Evolutionary conservation across 2,329 filamentous ascomycete species (phyloP).

Genomic region (Thelonectria rubi): DNA sequence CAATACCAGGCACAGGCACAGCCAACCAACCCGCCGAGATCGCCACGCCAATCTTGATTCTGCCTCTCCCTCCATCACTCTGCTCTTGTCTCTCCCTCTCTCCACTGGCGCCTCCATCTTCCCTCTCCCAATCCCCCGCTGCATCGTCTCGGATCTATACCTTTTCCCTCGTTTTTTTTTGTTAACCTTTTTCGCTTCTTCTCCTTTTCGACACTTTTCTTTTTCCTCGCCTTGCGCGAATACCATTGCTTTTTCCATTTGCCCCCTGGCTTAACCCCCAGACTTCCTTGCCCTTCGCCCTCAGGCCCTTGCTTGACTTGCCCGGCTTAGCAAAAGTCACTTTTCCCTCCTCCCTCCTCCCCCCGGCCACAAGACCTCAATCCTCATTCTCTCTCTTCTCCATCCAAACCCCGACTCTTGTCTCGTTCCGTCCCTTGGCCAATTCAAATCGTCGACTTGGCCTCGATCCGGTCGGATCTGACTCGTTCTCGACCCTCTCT

Average conservation of each 20-base stretch:
- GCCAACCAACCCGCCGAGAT: background rate
- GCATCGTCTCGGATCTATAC: constrained; percentile 15
- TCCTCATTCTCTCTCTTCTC: constrained; percentile 21
- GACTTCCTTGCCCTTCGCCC: constrained; percentile 25
- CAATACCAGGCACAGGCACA: constrained; percentile 3
- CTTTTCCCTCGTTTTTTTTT: constrained; percentile 22
- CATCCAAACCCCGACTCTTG: constrained; percentile 26
- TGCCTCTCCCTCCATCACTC: background rate
- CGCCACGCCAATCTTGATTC: background rate
- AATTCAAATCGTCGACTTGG: constrained; percentile 34
- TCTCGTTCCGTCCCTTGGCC: constrained; percentile 31
- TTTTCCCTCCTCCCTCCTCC: constrained; percentile 26
- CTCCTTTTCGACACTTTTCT: constrained; percentile 22
- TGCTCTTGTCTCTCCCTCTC: constrained; percentile 1
- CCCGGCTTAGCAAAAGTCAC: constrained; percentile 30
- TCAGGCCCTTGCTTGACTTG: constrained; percentile 26
- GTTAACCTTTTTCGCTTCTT: constrained; percentile 25
- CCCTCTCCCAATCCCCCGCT: constrained; percentile 6
- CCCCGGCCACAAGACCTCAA: constrained; percentile 25
- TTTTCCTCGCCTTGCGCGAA: constrained; percentile 24
- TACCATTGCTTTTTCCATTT: constrained; percentile 25
- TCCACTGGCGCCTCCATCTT: constrained; percentile 7
- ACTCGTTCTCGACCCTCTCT: constrained; percentile 35
- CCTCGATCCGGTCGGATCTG: constrained; percentile 33
- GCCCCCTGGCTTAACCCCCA: constrained; percentile 15